Base-by-base conservation (phyloP, 345 rosid species). In the Streptanthus diversifolius region DNA sequence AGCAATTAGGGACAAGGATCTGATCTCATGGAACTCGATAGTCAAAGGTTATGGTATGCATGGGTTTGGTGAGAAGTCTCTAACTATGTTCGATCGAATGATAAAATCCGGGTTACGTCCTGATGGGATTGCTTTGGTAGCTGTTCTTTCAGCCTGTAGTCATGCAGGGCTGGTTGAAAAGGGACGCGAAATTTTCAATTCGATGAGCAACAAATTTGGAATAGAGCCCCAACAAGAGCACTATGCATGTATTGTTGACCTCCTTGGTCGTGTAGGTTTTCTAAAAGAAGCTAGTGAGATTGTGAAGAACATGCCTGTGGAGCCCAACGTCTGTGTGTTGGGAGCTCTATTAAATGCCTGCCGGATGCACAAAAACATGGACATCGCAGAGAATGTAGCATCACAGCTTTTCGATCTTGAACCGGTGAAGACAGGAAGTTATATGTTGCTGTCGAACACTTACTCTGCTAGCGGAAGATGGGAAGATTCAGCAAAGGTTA, bases 131-230 rank as follows among this genome's bases (percentile, higher is more conserved):
- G 80, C 91, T n/a, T 81, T 90, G 70, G 77, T 87, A 44, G 86
- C 97, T 32, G 81, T 86, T 83, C 92, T 85, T 63, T 87, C 97
- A 68, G 89, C 96, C 3, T 90, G 92, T 69, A 86, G 87, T 80
- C 96, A 85, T 64, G 82, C 89, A 27, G 92, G 96, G 57, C 82
- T 90, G 63, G 90, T 86, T 44, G 53, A 70, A 17, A 74, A 84
- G 76, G 97, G 88, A 8, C 85, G 82, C 41, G 64, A 35, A 17
- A 54, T 85, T 61, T 85, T 84, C 66, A 40, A 82, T 63, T 76
- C 75, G 12, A 87, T 87, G 90, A 25, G 39, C 15, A 41, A 9
- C 18, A 75, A 70, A 22, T 84, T 77, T 25, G 83, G 79, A 30
- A 68, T 85, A 37, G 79, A 83, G 74, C 90, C 89, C 5, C 76